phyloP scores from a whole-genome alignment of 1,284 basidiomycete genomes.

The Fomitopsis betulina region DNA sequence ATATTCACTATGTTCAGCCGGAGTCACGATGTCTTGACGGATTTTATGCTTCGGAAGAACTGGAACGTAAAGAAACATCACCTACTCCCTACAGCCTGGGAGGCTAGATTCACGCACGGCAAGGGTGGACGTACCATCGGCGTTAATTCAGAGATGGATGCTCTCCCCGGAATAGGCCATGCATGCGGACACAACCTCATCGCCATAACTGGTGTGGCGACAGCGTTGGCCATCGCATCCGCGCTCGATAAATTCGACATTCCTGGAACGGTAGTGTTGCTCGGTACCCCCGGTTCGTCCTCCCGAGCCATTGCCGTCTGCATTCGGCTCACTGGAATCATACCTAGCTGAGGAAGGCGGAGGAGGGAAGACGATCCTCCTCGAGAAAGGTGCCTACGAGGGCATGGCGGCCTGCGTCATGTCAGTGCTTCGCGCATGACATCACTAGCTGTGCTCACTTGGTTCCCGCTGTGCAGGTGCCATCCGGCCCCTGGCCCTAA shows the following conservation, averaged over 20 bases:
- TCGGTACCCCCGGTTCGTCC: conserved; percentile 73
- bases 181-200: conserved; percentile 88
- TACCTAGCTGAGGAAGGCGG: conserved; percentile 69
- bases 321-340: background rate
- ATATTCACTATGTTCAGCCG: too few relatives aligned
- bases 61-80: conserved; percentile 55
- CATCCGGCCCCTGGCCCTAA: conserved; percentile 54
- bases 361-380: conserved; percentile 71
- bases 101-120: conserved; percentile 46
- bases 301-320: background rate
- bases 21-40: conserved; percentile 32
- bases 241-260: conserved; percentile 62
- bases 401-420: conserved; percentile 78
- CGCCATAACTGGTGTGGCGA: conserved; percentile 72
- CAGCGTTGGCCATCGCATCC: conserved; percentile 65
- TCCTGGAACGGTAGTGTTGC: conserved; percentile 66
- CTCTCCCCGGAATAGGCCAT: conserved; percentile 57
- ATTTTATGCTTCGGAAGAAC: conserved; percentile 39
- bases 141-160: conserved; percentile 74
- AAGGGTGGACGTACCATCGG: conserved; percentile 56
- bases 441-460: background rate
- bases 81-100: conserved; percentile 66
- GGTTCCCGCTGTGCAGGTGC: conserved; percentile 39
- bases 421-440: conserved; percentile 26
- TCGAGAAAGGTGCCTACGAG: conserved; percentile 70